Base-by-base conservation (phyloP, 83 land plant genomes). In the Picea abies region DNA sequence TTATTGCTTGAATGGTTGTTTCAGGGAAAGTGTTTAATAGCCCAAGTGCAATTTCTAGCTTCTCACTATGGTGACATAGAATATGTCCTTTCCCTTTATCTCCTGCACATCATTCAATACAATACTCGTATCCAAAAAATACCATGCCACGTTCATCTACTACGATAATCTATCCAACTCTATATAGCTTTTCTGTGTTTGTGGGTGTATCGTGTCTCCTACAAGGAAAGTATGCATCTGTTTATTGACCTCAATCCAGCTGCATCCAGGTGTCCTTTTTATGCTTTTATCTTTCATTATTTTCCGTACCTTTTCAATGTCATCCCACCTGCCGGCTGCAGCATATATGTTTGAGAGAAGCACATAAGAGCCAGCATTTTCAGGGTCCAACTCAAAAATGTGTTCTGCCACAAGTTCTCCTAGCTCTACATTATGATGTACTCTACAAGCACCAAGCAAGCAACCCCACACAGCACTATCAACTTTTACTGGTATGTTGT, bases 391-490 rank as follows among this genome's bases (percentile, higher is more conserved):
- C 26, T 66, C 23, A n/a, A 66, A 66, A 66, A 66, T n/a, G 9
- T 25, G 22, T 25, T 66, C 26, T 22, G 69, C 22, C 26, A 66
- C 69, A 22, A 11, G 26, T 66, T 66, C 69, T n/a, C 26, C 69
- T 25, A 66, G 22, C 26, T 66, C 69, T 66, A 66, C 22, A 66
- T 66, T 66, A 25, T 66, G n/a, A 25, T 66, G 69, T 22, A n/a
- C 5, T 25, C 69, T 66, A 66, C 69, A 66, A 66, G 69, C 69
- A n/a, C 69, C 69, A 7, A 66, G 69, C 69, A 66, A 66, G 22
- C 26, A 66, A 66, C 26, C 69, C 69, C 22, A 25, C 22, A 66
- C 69, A 66, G 26, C 11, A 25, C 26, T 22, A 66, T 66, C 26
- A n/a, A 25, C 26, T 25, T 22, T 66, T 25, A 66, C 8, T 22